These are phyloP conservation scores for Malus orientalis DNA, from an alignment of 306 rosid species.

Conservation along the genomic window DNA sequence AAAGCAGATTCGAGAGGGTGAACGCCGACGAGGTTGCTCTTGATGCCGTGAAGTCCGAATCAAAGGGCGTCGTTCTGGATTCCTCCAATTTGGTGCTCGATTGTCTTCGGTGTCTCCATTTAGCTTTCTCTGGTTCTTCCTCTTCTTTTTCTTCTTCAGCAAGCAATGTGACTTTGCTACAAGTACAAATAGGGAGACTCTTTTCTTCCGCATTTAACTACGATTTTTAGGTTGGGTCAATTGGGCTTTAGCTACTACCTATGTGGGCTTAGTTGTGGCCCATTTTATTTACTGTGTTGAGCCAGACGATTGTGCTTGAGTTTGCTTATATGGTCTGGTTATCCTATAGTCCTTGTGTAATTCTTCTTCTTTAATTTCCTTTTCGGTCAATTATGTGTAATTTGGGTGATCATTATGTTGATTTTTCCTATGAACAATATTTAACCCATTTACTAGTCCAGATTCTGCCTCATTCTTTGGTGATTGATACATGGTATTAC, in stretches of 20 bases:
- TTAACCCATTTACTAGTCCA: too few species aligned
- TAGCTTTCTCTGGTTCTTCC: neutral
- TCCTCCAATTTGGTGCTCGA: slow-evolving; percentile 88
- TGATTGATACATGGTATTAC: too few species aligned
- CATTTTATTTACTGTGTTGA: neutral
- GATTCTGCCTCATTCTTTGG: too few species aligned
- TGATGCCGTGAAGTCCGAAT: slow-evolving; percentile 68
- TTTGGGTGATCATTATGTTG: neutral
- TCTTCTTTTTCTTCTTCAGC: neutral
- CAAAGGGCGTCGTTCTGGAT: slow-evolving; percentile 72
- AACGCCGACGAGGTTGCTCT: slow-evolving; percentile 56
- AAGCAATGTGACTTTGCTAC: neutral
- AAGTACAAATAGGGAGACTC: neutral
- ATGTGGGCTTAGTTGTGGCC: neutral
- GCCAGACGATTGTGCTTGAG: too few species aligned
- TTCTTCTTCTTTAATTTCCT: neutral
- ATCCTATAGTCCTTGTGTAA: neutral
- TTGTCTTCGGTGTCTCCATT: slow-evolving; percentile 57
- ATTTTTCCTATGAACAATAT: too few species aligned
- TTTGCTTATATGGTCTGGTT: neutral
- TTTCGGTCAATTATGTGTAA: neutral
- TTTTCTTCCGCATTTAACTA: neutral
- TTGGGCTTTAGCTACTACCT: neutral
- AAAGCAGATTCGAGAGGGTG: slow-evolving; percentile 65
- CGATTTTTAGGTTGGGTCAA: neutral